phyloP scores from a whole-genome alignment of 345 rosid species.

The Raphanus sativus region DNA sequence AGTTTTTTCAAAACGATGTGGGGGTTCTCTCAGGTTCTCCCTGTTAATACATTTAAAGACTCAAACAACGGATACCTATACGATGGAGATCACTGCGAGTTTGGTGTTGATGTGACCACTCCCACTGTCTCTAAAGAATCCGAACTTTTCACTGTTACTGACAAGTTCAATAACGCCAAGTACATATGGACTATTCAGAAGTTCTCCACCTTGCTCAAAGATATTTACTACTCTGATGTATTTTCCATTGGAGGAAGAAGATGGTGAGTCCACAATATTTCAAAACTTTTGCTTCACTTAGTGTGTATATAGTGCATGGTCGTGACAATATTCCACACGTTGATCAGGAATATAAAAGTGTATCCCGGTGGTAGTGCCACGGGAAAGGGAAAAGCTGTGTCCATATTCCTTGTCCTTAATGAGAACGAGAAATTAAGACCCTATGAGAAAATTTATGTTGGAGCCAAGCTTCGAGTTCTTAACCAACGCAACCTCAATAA shows the following conservation, averaged over 20 bases:
- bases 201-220: slow-evolving; percentile 11
- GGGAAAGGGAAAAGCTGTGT: background rate
- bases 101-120: background rate
- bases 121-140: background rate
- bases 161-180: background rate
- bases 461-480: slow-evolving; percentile 12
- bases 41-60: background rate
- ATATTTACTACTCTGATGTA: background rate
- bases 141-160: background rate
- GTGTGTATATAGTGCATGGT: background rate
- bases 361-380: background rate
- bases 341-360: slow-evolving; percentile 18
- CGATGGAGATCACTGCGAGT: background rate
- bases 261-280: slow-evolving; percentile 11
- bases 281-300: background rate
- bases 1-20: background rate
- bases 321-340: background rate
- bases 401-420: background rate
- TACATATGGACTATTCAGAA: background rate
- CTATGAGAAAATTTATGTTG: slow-evolving; percentile 6
- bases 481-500: background rate
- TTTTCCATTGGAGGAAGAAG: slow-evolving; percentile 19
- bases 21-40: background rate
- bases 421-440: background rate
- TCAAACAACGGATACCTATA: background rate